Evolutionary conservation across 805 yeast genomes (phyloP).

Genomic region (Yarrowia sp.): DNA sequence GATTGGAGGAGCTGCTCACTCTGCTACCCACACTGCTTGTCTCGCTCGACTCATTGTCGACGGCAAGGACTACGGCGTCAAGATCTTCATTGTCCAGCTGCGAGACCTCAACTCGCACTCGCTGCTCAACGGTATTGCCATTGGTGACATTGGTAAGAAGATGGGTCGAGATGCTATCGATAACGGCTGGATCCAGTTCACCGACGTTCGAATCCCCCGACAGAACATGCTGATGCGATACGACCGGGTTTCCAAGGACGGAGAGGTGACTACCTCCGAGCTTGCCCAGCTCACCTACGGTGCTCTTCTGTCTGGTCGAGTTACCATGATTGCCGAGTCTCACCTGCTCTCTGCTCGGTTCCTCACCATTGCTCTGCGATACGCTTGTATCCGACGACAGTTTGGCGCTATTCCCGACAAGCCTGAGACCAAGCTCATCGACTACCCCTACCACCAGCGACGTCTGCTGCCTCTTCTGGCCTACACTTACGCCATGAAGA

Average conservation of each 20-base stretch:
- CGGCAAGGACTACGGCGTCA: slow-evolving; percentile 87
- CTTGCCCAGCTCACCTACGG: slow-evolving; percentile 85
- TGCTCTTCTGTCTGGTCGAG: slow-evolving; percentile 85
- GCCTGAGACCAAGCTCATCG: slow-evolving; percentile 69
- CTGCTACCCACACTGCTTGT: slow-evolving; percentile 79
- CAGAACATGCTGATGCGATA: slow-evolving; percentile 78
- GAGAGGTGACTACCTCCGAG: slow-evolving; percentile 73
- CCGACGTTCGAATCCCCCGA: slow-evolving; percentile 78
- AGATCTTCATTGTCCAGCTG: slow-evolving; percentile 86
- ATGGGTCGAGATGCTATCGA: slow-evolving; percentile 97
- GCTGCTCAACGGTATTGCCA: slow-evolving; percentile 70
- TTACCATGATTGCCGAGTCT: slow-evolving; percentile 82
- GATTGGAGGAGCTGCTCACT: slow-evolving; percentile 98
- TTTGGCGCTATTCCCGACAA: slow-evolving; percentile 51
- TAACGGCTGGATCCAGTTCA: slow-evolving; percentile 94
- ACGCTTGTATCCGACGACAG: slow-evolving; percentile 87
- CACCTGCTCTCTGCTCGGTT: slow-evolving; percentile 76
- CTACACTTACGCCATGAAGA: slow-evolving; percentile 68
- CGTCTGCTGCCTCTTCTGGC: slow-evolving; percentile 81
- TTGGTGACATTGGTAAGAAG: slow-evolving; percentile 92
- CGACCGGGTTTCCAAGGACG: slow-evolving; percentile 64
- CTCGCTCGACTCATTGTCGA: slow-evolving; percentile 80
- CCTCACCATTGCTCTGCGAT: slow-evolving; percentile 79
- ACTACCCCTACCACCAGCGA: slow-evolving; percentile 86
- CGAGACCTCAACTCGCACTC: slow-evolving; percentile 66